Base-by-base conservation (phyloP, 495 filamentous ascomycete species). In the Chaetomium fimeti region DNA sequence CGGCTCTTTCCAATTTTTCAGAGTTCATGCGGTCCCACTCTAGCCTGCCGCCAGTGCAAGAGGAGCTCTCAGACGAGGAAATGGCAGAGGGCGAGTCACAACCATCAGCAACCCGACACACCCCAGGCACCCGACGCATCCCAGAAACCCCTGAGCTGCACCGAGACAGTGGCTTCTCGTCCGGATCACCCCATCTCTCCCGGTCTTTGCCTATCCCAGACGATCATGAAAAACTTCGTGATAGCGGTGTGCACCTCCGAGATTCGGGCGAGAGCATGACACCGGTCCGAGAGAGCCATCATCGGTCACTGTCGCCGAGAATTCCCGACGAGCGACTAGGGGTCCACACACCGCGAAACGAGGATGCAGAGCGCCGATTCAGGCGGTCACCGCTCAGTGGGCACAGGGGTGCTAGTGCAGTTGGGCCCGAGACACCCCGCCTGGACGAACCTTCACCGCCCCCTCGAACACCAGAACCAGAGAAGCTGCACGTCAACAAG, bases 241-340 rank as follows among this genome's bases (percentile, higher is more conserved):
- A 85, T 63, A 84, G 83, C 70, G 83, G 82, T 40, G 76, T 84
- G 22, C 77, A 83, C 68, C 71, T 82, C n/a, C 75, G 74, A 16
- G 78, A 79, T 40, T 75, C 66, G 71, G 52, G 60, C 12, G 73
- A 72, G 36, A 62, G 36, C 49, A 22, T 49, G 47, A 47, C 67
- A 13, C 66, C 66, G 27, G 61, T 63, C 28, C 70, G 69, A 8
- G 63, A 69, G 32, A 65, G 59, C 60, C 62, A 57, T 32, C 62
- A 57, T 32, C 48, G 60, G 55, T 63, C 65, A 15, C 36, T 62
- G 65, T 62, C 65, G 60, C 59, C 65, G 43, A 49, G 64, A 18
- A 29, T 66, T 29, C 36, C 56, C 57, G 62, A 54, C 4, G 62
- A 55, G n/a, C 53, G 28, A n/a, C 32, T 29, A 2, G 8, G 5